Conservation (phyloP, 1,284 basidiomycete genomes). For the Trametes sp. region DNA sequence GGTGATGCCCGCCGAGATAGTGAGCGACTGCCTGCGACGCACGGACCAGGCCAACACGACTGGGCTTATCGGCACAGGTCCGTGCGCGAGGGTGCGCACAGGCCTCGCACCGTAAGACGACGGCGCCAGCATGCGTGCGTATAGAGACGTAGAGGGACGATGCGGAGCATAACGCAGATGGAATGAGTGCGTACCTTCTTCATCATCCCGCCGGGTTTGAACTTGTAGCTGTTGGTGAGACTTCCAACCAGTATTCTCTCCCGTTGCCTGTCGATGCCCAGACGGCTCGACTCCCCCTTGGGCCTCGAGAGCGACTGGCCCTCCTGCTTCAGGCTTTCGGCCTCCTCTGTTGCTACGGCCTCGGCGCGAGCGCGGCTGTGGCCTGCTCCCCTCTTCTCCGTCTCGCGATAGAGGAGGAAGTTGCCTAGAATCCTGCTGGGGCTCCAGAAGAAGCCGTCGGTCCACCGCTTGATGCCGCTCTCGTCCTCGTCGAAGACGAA, state of each 20-base stretch:
- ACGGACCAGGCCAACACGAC: slow-evolving; percentile 4
- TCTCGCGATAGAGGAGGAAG: slow-evolving; percentile 94
- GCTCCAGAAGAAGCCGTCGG: slow-evolving; percentile 95
- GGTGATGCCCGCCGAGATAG: slow-evolving; percentile 21
- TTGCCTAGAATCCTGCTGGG: slow-evolving; percentile 91
- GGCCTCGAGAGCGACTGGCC: slow-evolving; percentile 66
- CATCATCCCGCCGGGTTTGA: slow-evolving; percentile 90
- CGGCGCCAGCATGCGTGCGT: background rate
- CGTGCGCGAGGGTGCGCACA: slow-evolving; percentile 7
- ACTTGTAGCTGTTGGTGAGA: slow-evolving; percentile 90
- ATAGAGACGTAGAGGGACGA: background rate
- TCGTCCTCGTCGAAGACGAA: slow-evolving; percentile 99
- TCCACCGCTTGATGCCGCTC: slow-evolving; percentile 98
- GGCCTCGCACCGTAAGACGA: background rate
- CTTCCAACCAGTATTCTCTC: slow-evolving; percentile 89
- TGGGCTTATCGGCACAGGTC: slow-evolving; percentile 21
- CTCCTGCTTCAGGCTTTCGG: slow-evolving; percentile 44
- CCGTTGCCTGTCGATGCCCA: slow-evolving; percentile 68
- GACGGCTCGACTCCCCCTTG: slow-evolving; percentile 56
- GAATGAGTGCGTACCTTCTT: slow-evolving; percentile 77
- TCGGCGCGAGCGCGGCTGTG: slow-evolving; percentile 60
- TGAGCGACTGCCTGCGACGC: slow-evolving; percentile 2
- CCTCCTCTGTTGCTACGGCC: slow-evolving; percentile 37
- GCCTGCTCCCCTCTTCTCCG: slow-evolving; percentile 78
- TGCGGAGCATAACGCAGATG: background rate